These are phyloP conservation scores for Chlorociboria aeruginascens DNA, from an alignment of 495 filamentous ascomycete species.

Conservation along the genomic window DNA sequence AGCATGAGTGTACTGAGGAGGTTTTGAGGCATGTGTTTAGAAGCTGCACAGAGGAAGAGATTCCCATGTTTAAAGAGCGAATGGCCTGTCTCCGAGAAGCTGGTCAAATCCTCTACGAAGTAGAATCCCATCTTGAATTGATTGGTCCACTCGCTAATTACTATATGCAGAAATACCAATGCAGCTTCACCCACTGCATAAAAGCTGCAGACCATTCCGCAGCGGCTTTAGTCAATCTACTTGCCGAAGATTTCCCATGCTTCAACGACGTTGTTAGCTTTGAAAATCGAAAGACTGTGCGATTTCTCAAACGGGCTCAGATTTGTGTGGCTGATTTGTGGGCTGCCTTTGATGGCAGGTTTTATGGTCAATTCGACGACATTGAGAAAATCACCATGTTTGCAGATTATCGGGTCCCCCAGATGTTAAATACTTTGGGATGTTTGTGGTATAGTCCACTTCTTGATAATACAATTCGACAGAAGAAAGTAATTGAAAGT, in stretches of 20 bases:
- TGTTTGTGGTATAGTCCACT: constrained; percentile 75
- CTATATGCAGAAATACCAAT: constrained; percentile 58
- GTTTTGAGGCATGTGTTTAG: constrained; percentile 69
- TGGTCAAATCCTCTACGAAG: constrained; percentile 71
- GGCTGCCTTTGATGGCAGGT: constrained; percentile 79
- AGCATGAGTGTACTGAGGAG: constrained; percentile 64
- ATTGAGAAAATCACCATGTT: constrained; percentile 97
- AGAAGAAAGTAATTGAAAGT: constrained; percentile 47
- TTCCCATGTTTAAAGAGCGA: constrained; percentile 72
- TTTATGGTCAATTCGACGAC: constrained; percentile 75
- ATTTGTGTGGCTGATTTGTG: constrained; percentile 92
- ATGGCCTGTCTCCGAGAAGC: constrained; percentile 75
- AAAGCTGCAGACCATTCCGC: constrained; percentile 67
- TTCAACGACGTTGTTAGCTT: constrained; percentile 73
- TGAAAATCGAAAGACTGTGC: constrained; percentile 53
- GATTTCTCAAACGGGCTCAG: constrained; percentile 86
- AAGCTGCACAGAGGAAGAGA: constrained; percentile 73
- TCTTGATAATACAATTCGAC: constrained; percentile 55
- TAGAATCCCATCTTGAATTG: constrained; percentile 29
- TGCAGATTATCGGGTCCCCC: constrained; percentile 93
- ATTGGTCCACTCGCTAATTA: neutral
- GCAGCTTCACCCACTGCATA: constrained; percentile 63
- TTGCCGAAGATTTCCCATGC: constrained; percentile 69
- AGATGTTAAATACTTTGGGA: constrained; percentile 77
- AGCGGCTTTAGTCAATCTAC: constrained; percentile 67